These are phyloP conservation scores for Desmodesmus armatus DNA, from an alignment of 139 green algal species.

Conservation along the genomic window DNA sequence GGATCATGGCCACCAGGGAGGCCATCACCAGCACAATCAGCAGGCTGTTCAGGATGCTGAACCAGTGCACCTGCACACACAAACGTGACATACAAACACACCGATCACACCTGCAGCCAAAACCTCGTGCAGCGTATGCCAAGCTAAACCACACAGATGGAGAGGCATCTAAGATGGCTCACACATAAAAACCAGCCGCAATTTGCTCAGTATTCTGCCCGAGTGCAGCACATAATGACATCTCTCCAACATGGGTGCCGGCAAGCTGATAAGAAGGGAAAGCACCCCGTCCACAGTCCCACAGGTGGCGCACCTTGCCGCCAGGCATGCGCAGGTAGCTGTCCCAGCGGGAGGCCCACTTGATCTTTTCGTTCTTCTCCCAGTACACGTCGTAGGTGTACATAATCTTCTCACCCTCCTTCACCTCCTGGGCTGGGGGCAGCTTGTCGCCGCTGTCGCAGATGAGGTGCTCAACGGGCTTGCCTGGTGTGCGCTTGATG, in stretches of 20 bases:
- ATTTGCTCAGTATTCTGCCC: too few species aligned
- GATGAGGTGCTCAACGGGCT: conserved; percentile 70
- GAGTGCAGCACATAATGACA: too few species aligned
- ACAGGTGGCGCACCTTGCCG: conserved; percentile 66
- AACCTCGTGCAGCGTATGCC: too few species aligned
- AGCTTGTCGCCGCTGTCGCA: conserved; percentile 69
- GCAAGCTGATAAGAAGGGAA: too few species aligned
- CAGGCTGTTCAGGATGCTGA: conserved; percentile 96
- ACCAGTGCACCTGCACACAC: too few species aligned
- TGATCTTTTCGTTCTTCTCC: conserved; percentile 79
- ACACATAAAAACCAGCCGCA: too few species aligned
- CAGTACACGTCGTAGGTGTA: conserved; percentile 96
- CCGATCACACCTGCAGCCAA: too few species aligned
- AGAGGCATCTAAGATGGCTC: too few species aligned
- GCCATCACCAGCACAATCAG: conserved; percentile 96
- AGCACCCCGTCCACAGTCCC: neutral
- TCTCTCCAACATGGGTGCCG: too few species aligned
- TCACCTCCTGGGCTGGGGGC: conserved; percentile 66
- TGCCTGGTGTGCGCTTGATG: conserved; percentile 72
- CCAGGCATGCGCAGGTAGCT: conserved; percentile 96
- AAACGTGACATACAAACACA: too few species aligned
- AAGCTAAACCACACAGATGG: too few species aligned
- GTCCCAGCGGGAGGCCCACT: conserved; percentile 95
- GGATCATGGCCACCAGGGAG: conserved; percentile 90
- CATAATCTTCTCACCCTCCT: conserved; percentile 76